A percentile compares a stretch with the other conserved stretches of the same genome.
Conservation (phyloP, 768 basidiomycete genomes). For the Hygrophorus pudorinus region DNA sequence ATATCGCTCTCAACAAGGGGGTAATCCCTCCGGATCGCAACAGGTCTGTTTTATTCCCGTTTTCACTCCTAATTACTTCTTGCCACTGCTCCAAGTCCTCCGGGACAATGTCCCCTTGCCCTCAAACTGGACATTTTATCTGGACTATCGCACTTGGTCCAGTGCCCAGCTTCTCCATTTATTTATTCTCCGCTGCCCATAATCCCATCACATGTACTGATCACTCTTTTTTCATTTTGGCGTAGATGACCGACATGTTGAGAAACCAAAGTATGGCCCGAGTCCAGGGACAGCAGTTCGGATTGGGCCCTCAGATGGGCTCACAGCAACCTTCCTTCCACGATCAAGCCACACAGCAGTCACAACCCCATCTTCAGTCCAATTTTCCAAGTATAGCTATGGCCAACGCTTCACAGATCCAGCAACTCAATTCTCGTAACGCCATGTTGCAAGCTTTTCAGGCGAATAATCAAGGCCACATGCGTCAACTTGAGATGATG, state of each 20-base stretch:
- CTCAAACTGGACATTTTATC: background rate
- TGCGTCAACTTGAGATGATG: conserved; percentile 34
- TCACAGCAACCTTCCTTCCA: conserved; percentile 27
- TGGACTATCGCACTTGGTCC: too few species aligned
- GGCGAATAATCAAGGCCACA: conserved; percentile 19
- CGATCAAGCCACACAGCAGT: conserved; percentile 21
- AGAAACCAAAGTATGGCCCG: conserved; percentile 15
- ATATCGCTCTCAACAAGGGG: conserved; percentile 31
- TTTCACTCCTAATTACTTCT: conserved; percentile 1
- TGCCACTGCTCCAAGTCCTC: conserved; percentile 7
- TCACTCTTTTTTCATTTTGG: conserved; percentile 5
- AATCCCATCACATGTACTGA: conserved; percentile 6
- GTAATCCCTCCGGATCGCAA: conserved; percentile 30
- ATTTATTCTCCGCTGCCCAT: conserved; percentile 7
- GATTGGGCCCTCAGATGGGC: conserved; percentile 29
- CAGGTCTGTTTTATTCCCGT: conserved; percentile 33
- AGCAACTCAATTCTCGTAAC: conserved; percentile 14
- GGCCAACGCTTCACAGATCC: conserved; percentile 11
- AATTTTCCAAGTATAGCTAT: conserved; percentile 28
- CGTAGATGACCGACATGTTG: conserved; percentile 20
- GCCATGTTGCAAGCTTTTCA: conserved; percentile 29
- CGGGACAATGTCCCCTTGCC: background rate
- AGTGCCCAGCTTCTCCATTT: too few species aligned
- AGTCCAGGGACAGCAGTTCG: conserved; percentile 25
- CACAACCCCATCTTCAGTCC: conserved; percentile 28